Evolutionary conservation across 257 asterid genomes (phyloP), one percentile per base, ranked within the genome.

Genomic region (Ehretia macrophylla): DNA sequence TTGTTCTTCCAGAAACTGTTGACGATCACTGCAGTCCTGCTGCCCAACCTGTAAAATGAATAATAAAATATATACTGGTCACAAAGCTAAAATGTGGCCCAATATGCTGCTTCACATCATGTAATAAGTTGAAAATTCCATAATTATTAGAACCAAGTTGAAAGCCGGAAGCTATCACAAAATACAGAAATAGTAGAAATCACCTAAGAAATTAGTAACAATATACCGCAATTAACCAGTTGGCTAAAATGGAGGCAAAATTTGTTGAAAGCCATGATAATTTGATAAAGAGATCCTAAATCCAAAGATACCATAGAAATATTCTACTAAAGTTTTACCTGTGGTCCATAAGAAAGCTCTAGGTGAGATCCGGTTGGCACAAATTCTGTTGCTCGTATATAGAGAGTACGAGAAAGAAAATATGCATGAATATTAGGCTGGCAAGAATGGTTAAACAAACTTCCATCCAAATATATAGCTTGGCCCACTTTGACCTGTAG

Each of bases 371-470:
- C 95, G 42, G 80, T 80, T 17, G 74, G 49, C 22, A 88, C 55
- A 75, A 68, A 69, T 66, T 92, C 93, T 54, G 97, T 86, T 62
- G 91, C 79, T 68, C 87, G 87, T 65, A 92, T 55, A 71, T 78
- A 80, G 58, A 92, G 85, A 62, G 90, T 83, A 32, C 97, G 96
- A 13, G 97, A 84, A 77, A 79, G 75, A 72, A 88, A 92, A 80
- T 88, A 86, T 17, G 91, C 83, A 20, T 92, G 95, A 64, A 70
- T 66, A 67, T 86, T 92, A 64, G 97, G 96, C 70, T 70, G 79
- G 81, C 97, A 92, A 74, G 99, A 92, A 75, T 92, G 99, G 79
- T 88, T 92, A 73, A 84, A 92, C 66, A 86, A 73, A 75, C 99
- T 88, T 56, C 96, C 97, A 54, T 72, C 69, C 32, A 73, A 63